Base-by-base conservation (phyloP, 83 land plant genomes). In the Picea engelmannii region DNA sequence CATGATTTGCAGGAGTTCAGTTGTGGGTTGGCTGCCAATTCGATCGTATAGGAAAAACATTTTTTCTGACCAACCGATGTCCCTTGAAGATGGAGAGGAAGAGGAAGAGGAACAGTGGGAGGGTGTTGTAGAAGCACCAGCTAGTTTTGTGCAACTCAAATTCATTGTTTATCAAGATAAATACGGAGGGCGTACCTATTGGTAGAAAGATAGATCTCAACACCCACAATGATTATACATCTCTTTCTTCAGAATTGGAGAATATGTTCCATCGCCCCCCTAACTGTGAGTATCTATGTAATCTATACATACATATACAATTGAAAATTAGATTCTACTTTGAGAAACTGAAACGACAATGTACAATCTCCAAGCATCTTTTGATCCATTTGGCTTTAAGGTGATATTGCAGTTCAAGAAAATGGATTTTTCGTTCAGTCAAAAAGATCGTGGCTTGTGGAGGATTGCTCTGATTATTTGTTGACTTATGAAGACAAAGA, bases 401-500 rank as follows among this genome's bases (percentile, higher is more conserved):
- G 9, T 47, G 49, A 47, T 47, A 9, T 47, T 6, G 1, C 49
- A 47, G 49, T 47, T 47, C 49, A 47, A 47, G 49, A 47, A 47
- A 47, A 47, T 47, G 49, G 49, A 47, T 7, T 47, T 47, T 47
- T 47, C 49, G 49, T 7, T 6, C 49, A 47, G 49, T 47, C 49
- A 47, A 47, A 47, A 47, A 7, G 9, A 7, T 47, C 49, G 0
- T 47, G 49, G 49, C 49, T 47, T 47, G 49, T 47, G 49, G 38
- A 35, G 38, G 38, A 35, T 35, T 35, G 38, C 3, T 35, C 0
- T 35, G 38, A 35, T 35, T 35, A 85, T 84, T 92, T 91, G 4
- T 85, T 88, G 23, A 90, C 92, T 11, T 90, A 92, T 79, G 94
- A 92, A 63, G 94, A 92, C 76, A 91, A 84, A 44, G 94, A 92